Percentiles rank a stretch among this genome's conserved stretches.
phyloP scores from a whole-genome alignment of 2,329 filamentous ascomycete species.

The Diaporthe amygdali region DNA sequence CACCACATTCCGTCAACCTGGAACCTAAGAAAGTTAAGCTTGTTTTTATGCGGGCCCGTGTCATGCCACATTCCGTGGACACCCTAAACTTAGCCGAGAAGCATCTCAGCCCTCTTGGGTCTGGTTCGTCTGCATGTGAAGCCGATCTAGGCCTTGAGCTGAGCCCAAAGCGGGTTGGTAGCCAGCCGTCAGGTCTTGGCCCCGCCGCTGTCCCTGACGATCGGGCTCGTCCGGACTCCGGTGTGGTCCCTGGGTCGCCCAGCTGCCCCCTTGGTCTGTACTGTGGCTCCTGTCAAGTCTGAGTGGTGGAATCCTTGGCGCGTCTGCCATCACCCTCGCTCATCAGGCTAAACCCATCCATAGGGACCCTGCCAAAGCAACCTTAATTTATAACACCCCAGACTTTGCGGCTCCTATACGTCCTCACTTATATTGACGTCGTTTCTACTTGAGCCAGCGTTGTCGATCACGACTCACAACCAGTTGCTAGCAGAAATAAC shows the following conservation, averaged over 20 bases:
- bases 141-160: neutral
- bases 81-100: neutral
- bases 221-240: slow-evolving; percentile 1
- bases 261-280: neutral
- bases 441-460: neutral
- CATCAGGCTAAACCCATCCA: slow-evolving; percentile 4
- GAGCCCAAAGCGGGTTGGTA: neutral
- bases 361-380: neutral
- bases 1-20: neutral
- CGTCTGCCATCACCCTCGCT: neutral
- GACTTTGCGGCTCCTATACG: slow-evolving; percentile 7
- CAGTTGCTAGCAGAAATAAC: neutral
- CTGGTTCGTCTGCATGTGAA: neutral
- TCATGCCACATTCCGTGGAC: slow-evolving; percentile 1
- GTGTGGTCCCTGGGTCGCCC: too few species aligned
- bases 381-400: neutral
- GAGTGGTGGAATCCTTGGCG: slow-evolving; percentile 12
- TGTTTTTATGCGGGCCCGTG: neutral
- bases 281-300: neutral
- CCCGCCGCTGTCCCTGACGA: slow-evolving; percentile 1
- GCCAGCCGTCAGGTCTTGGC: slow-evolving; percentile 1
- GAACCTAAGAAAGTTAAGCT: neutral
- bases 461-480: slow-evolving; percentile 2
- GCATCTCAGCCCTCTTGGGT: neutral
- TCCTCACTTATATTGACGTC: slow-evolving; percentile 11